Base-by-base conservation (phyloP, 805 yeast genomes). In the Candida maris region DNA sequence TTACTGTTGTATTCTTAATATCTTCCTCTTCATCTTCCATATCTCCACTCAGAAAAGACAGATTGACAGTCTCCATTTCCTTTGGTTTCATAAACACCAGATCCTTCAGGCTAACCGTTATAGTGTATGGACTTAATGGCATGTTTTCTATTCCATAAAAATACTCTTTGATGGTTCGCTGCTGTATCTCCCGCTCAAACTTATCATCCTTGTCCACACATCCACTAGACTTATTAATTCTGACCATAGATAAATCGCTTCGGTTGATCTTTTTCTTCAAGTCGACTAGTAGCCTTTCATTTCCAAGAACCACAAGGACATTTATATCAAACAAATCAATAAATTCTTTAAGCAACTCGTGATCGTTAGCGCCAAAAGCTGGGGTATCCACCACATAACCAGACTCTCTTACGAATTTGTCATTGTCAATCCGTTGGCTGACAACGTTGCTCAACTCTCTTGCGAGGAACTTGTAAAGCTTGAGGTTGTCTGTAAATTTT, bases 371-470 rank as follows among this genome's bases (percentile, higher is more conserved):
- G 3, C 66, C 56, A 29, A 79, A 64, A 0, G 82, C 69, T 1
- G 95, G 91, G 0, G 95, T 79, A 57, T 87, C 96, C 9, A 87
- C 71, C 6, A 87, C 66, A 7, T 76, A 37, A 0, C 95, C 94
- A 19, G 82, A 65, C 20, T 62, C 57, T 10, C 61, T 54, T 2
- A 70, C 62, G 2, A 49, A 52, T 1, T 48, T 36, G 49, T 83
- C 89, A 24, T 73, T 72, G 4, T 64, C 68, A 33, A 79, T 34
- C 27, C 91, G 54, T 10, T 56, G 50, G 24, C 68, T 55, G 16
- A 72, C 62, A 19, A 59, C 45, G 4, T 51, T 52, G 15, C 65
- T 63, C 24, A 68, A 60, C 40, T 72, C 68, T 1, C 74, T 54
- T 1, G 77, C 45, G 27, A 68, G 66, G 33, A 67, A 62, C 42